A percentile compares a stretch with the other conserved stretches of the same genome.
These are phyloP conservation scores for bread wheat (Triticum aestivum) DNA, from an alignment of 176 grass and related monocot species.

Conservation along the genomic window DNA sequence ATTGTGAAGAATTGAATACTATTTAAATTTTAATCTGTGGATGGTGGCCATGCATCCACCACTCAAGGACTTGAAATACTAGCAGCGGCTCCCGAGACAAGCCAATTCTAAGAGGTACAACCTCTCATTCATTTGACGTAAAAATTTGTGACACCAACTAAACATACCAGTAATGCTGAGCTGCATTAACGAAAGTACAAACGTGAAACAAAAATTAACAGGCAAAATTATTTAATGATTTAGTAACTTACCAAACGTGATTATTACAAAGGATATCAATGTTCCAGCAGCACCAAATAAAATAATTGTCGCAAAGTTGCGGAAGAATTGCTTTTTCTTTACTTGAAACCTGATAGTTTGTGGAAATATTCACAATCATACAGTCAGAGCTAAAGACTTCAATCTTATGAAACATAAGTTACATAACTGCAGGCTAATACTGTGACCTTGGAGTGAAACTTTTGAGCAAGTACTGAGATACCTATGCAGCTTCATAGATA, in stretches of 20 bases:
- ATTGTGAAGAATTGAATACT: background rate
- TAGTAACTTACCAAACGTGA: slow-evolving; percentile 72
- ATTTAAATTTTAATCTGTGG: background rate
- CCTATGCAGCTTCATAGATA: background rate
- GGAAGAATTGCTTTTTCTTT: slow-evolving; percentile 98
- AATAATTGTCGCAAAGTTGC: slow-evolving; percentile 86
- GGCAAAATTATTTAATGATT: background rate
- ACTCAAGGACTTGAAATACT: background rate
- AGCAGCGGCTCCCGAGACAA: background rate
- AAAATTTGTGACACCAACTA: slow-evolving; percentile 1
- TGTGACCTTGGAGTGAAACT: slow-evolving; percentile 1
- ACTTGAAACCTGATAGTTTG: slow-evolving; percentile 80
- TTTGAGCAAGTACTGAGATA: background rate
- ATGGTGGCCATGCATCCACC: background rate
- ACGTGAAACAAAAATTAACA: background rate
- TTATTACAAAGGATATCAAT: slow-evolving; percentile 86
- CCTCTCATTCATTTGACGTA: background rate
- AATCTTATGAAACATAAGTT: background rate
- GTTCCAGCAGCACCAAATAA: slow-evolving; percentile 92
- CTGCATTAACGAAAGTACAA: background rate
- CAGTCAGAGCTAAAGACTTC: slow-evolving; percentile 8
- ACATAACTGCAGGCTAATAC: background rate
- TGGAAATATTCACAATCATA: slow-evolving; percentile 16
- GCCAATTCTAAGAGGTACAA: background rate
- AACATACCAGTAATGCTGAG: background rate